Base-by-base conservation (phyloP, 2,329 filamentous ascomycete species). In the Macroventuria anomochaeta region DNA sequence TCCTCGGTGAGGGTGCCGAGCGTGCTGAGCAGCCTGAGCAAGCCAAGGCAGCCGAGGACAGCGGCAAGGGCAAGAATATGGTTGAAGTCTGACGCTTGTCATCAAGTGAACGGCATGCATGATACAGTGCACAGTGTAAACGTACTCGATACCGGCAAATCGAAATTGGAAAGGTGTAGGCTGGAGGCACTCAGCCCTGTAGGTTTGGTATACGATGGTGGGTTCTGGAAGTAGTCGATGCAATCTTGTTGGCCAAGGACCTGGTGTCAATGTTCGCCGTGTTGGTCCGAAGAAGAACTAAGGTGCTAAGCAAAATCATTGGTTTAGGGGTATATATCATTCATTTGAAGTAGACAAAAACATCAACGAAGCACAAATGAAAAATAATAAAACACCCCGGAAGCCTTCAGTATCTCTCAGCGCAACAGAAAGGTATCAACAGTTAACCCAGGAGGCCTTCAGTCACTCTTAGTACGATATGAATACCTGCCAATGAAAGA, bases 1-100 rank as follows among this genome's bases (percentile, higher is more conserved):
- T 55, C 17, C 15, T 55, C 10, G 46, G 53, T 11, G 53, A 50
- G 17, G 46, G 53, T 29, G 41, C 46, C 12, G 46, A 51, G 36
- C 46, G 37, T 17, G 46, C 46, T 26, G 38, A 47, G 32, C 50
- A 53, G 38, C 36, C 36, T 26, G 42, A 53, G 41, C 49, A 46
- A 21, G 43, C 44, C 13, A 29, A 20, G 2, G 28, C 46, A 20
- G 26, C 40, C 29, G 41, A 51, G 12, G 37, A 47, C 17, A 33
- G n/a, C n/a, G 15, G 20, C 26, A 42, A 46, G 25, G 20, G 36
- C 29, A 46, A 46, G 13, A 46, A 46, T 13, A 37, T 42, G 8
- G 13, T 50, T 1, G 29, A 40, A 3, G 25, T 33, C 11, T 50
- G 23, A 29, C 8, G 12, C 3, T 15, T 20, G 13, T 29, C 28